Conservation (phyloP, 2,329 filamentous ascomycete genomes). For the Coleophoma cylindrospora region DNA sequence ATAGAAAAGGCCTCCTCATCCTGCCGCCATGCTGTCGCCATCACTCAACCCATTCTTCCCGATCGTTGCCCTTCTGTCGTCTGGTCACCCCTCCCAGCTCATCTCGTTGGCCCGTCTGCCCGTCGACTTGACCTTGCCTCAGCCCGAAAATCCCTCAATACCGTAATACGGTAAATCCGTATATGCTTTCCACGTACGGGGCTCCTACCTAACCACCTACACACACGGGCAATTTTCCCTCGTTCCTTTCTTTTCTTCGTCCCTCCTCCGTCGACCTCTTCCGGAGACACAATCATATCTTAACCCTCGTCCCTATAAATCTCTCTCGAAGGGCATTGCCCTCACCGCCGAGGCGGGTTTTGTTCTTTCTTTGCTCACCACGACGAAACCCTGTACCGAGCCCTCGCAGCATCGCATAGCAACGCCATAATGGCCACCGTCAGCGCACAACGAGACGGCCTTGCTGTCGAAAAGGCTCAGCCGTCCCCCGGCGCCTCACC, state of each 20-base stretch:
- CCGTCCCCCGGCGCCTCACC: slow-evolving; percentile 20
- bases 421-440: slow-evolving; percentile 21
- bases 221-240: neutral
- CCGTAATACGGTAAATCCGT: too few relatives aligned
- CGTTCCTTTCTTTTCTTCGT: neutral
- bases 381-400: slow-evolving; percentile 2
- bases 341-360: slow-evolving; percentile 15
- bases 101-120: too few relatives aligned
- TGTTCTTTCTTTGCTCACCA: slow-evolving; percentile 2
- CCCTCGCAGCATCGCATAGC: neutral
- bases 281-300: neutral
- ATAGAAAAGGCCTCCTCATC: too few relatives aligned
- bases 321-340: slow-evolving; percentile 15
- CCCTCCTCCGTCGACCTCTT: neutral
- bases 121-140: too few relatives aligned
- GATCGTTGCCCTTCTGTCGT: too few relatives aligned
- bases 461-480: slow-evolving; percentile 13
- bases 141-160: too few relatives aligned
- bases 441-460: slow-evolving; percentile 15
- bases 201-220: too few relatives aligned
- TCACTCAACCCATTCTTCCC: too few relatives aligned
- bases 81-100: too few relatives aligned
- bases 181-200: too few relatives aligned
- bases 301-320: slow-evolving; percentile 3
- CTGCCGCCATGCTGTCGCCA: too few relatives aligned